Evolutionary conservation across 805 yeast species (phyloP).

Genomic region (Kodamaea nitidulidarum): DNA sequence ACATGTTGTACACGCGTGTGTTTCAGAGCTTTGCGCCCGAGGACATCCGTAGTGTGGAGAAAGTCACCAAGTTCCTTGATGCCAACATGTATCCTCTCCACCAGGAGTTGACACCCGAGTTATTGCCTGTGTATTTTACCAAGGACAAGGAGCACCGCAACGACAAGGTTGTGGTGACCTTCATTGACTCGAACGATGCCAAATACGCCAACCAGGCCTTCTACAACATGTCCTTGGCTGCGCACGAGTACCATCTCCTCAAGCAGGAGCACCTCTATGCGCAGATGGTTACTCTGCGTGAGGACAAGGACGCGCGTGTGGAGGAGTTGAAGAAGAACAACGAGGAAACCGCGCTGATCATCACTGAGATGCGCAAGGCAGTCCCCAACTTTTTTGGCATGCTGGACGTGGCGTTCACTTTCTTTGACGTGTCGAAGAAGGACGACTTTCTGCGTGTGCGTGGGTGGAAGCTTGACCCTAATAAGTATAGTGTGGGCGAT

Average conservation of each 20-base stretch:
- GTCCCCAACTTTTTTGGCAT: constrained; percentile 46
- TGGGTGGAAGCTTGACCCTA: constrained; percentile 38
- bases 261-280: constrained; percentile 41
- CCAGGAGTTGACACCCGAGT: constrained; percentile 46
- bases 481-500: constrained; percentile 49
- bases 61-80: constrained; percentile 48
- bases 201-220: constrained; percentile 28
- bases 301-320: constrained; percentile 42
- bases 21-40: constrained; percentile 61
- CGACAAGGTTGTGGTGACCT: constrained; percentile 47
- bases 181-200: constrained; percentile 41
- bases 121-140: constrained; percentile 34
- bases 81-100: constrained; percentile 49
- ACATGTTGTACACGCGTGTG: constrained; percentile 47
- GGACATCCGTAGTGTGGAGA: constrained; percentile 51
- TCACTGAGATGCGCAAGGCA: constrained; percentile 46
- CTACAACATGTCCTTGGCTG: constrained; percentile 40
- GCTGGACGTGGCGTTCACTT: constrained; percentile 43
- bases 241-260: constrained; percentile 46
- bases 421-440: constrained; percentile 45
- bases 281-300: constrained; percentile 22
- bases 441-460: constrained; percentile 21
- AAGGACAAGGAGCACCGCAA: constrained; percentile 18
- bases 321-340: constrained; percentile 40
- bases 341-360: constrained; percentile 41